Evolutionary conservation across 2,329 filamentous ascomycete species (phyloP).

Genomic region (Fusarium proliferatum): DNA sequence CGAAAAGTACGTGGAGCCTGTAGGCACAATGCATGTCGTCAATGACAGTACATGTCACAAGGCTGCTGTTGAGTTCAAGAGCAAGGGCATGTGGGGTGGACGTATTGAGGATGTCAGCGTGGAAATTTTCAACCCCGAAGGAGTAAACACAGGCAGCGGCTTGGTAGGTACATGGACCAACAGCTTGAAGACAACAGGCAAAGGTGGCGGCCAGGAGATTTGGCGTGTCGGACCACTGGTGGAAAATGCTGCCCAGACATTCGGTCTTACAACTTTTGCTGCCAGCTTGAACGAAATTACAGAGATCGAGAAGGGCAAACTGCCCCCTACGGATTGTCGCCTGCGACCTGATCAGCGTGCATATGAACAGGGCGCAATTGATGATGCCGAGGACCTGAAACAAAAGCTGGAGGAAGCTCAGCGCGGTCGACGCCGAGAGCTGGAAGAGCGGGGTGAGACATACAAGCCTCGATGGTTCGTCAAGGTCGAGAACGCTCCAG

Average conservation of each 20-base stretch:
- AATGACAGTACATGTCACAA: conserved; percentile 88
- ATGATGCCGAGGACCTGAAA: conserved; percentile 87
- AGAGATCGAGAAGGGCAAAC: conserved; percentile 75
- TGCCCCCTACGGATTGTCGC: conserved; percentile 85
- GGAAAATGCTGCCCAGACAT: conserved; percentile 80
- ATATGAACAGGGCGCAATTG: conserved; percentile 83
- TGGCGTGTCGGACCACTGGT: conserved; percentile 86
- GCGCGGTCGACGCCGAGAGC: conserved; percentile 75
- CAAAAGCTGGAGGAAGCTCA: conserved; percentile 87
- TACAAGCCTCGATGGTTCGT: conserved; percentile 89
- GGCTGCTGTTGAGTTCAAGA: conserved; percentile 89
- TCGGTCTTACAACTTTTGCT: conserved; percentile 89
- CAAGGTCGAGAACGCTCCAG: conserved; percentile 68
- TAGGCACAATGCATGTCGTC: conserved; percentile 85
- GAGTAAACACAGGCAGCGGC: conserved; percentile 72
- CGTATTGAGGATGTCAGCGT: conserved; percentile 89
- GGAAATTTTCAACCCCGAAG: conserved; percentile 75
- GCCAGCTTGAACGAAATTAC: conserved; percentile 91
- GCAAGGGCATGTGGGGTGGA: conserved; percentile 96
- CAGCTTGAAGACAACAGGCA: conserved; percentile 73
- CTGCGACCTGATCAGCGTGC: conserved; percentile 89
- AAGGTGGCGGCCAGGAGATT: conserved; percentile 71
- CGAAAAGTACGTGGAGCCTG: conserved; percentile 97
- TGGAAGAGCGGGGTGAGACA: conserved; percentile 79
- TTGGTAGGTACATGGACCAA: conserved; percentile 88